These are phyloP conservation scores for Cryptococcus sp. DNA, from an alignment of 1,284 basidiomycete species.

Conservation along the genomic window DNA sequence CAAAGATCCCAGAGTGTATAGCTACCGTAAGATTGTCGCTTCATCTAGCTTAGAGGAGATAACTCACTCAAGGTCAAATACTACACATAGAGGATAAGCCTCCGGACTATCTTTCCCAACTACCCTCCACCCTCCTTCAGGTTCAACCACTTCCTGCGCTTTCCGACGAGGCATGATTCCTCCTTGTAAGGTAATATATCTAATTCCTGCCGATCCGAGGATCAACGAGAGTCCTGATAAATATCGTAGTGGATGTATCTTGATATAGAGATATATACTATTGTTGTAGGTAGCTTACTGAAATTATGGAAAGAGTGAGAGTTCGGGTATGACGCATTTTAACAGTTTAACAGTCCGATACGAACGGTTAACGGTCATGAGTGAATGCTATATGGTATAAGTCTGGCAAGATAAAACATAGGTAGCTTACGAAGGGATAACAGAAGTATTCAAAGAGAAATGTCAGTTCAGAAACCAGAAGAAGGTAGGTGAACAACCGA, in stretches of 20 bases:
- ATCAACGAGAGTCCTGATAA: neutral
- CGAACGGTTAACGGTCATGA: neutral
- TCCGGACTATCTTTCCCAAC: constrained; percentile 31
- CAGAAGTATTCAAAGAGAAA: neutral
- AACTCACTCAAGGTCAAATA: constrained; percentile 80
- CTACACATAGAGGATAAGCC: constrained; percentile 63
- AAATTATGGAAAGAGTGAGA: neutral
- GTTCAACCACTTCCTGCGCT: constrained; percentile 1
- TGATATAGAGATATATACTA: too few relatives aligned
- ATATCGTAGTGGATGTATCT: neutral
- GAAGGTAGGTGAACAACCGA: too few relatives aligned
- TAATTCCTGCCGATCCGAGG: neutral
- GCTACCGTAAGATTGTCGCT: constrained; percentile 45
- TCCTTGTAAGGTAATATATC: neutral
- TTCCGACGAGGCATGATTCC: constrained; percentile 3
- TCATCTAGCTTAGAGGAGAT: neutral
- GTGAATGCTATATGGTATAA: neutral
- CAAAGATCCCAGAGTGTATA: constrained; percentile 81
- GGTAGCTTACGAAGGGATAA: too few relatives aligned
- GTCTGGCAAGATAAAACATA: too few relatives aligned
- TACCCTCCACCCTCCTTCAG: constrained; percentile 14
- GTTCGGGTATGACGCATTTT: neutral
- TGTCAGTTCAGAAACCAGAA: neutral
- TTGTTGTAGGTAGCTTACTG: neutral
- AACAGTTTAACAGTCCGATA: neutral